Evolutionary conservation across 176 grass and related monocot species (phyloP), one percentile per base, ranked within the genome.

Genomic region (Oryza glumipatula): DNA sequence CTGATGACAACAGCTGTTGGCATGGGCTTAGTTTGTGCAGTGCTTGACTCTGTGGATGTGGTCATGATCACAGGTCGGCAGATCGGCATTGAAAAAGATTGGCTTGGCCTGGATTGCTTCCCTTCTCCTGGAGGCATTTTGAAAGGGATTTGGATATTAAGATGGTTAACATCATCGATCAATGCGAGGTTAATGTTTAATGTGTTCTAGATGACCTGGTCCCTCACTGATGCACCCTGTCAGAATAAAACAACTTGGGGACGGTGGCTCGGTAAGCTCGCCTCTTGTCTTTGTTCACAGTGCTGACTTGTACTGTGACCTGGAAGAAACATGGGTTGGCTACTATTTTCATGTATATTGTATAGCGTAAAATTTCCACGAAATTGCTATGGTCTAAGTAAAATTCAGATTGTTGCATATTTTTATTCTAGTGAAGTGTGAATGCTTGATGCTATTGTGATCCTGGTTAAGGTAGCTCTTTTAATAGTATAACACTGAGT

Each of bases 201-300:
- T 82, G 66, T 70, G 73, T 65, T 82, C 84, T 69, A 76, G 83
- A 90, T 72, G 88, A 77, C 83, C 78, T 72, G 72, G 44, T 81
- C 60, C 60, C 58, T 73, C 54, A 67, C 75, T 47, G 82, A 65
- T 81, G 82, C 78, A 72, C 60, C 73, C 78, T 90, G 84, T 74
- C 84, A 83, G 72, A 35, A 73, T 86, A 83, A 90, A 90, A 86
- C 79, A 86, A 86, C 47, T 49, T 61, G 68, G 61, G 68, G 83
- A 65, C 84, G 88, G 79, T 83, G 88, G 74, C 84, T 90, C 73
- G 79, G 79, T 73, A 82, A 17, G 79, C 58, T 85, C 73, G 83
- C 83, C 79, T 54, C 36, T 44, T 72, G 83, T 82, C 74, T 82
- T 90, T 68, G 54, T 32, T 89, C 61, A 39, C 79, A 73, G 68